Base-by-base conservation (phyloP, 345 rosid species). In the Populus deltoides region DNA sequence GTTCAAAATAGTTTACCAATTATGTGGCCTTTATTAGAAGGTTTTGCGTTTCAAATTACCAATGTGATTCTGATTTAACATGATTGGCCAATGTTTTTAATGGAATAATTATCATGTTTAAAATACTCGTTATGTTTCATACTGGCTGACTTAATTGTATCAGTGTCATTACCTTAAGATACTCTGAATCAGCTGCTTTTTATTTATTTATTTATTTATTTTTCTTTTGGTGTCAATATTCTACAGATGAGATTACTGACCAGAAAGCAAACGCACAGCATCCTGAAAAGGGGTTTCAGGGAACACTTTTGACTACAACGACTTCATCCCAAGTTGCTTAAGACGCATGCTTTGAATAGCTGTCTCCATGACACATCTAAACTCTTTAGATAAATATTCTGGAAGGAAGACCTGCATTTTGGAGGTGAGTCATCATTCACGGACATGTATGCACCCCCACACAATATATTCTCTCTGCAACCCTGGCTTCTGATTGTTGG, bases 201-300 rank as follows among this genome's bases (percentile, higher is more conserved):
- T 33, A 33, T 33, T 33, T 33, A 33, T 33, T 5, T 33, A 33
- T 33, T 33, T 33, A 29, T 33, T 7, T 47, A 25, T 55, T 72
- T 29, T 16, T 41, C 62, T 73, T 11, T 18, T 68, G 45, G 53
- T 73, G 31, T 33, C 76, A 36, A 27, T 74, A 62, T 72, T 68
- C 68, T 31, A 78, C 89, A 95, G 99, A 96, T 89, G 98, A 96
- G 87, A 86, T 96, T 71, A 86, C 90, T 77, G 92, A 83, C 68
- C 90, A 86, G 85, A 93, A 89, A 82, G 78, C 86, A 78, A 87
- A 87, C 73, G 78, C 82, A 72, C 88, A 85, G 68, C 89, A 81
- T 83, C 78, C 87, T 8, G 97, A 95, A 83, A 96, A 83, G 85
- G 99, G 99, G 31, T 96, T 96, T 78, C 90, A 94, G 15, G 97